A percentile compares a stretch with the other conserved stretches of the same genome.
Conservation (phyloP, 1,139 yeast species). For the Insectozyma bohioensis region DNA sequence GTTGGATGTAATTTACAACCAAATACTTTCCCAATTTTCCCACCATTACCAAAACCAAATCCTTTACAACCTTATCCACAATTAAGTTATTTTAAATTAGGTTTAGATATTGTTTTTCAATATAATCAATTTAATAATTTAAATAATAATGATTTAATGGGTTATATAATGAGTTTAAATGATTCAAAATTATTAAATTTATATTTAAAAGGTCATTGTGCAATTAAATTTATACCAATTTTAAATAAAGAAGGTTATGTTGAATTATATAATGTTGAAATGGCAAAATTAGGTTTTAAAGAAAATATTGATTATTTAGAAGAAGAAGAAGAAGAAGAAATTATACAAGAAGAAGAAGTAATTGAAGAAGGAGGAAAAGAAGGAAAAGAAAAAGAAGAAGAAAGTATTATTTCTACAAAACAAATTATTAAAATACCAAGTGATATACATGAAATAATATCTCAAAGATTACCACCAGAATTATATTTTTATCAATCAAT, state of each 20-base stretch:
- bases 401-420: slow-evolving; percentile 6
- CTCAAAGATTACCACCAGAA: slow-evolving; percentile 87
- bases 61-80: slow-evolving; percentile 46
- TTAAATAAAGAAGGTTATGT: slow-evolving; percentile 68
- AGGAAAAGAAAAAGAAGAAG: not conserved
- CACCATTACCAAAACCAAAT: slow-evolving; percentile 50
- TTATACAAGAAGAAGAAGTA: no score
- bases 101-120: slow-evolving; percentile 44
- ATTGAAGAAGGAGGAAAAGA: slow-evolving; percentile 2
- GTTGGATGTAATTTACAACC: slow-evolving; percentile 83
- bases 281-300: slow-evolving; percentile 35
- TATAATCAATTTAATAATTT: slow-evolving; percentile 30
- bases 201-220: slow-evolving; percentile 41
- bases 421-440: slow-evolving; percentile 53
- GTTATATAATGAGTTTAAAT: slow-evolving; percentile 37
- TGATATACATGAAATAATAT: slow-evolving; percentile 79
- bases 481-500: slow-evolving; percentile 76
- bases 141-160: slow-evolving; percentile 30
- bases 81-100: slow-evolving; percentile 43
- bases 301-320: slow-evolving; percentile 20
- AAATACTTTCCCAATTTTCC: slow-evolving; percentile 54
- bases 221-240: slow-evolving; percentile 60
- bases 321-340: slow-evolving; percentile 14
- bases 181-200: slow-evolving; percentile 39
- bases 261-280: slow-evolving; percentile 49